phyloP scores from a whole-genome alignment of 1,139 yeast genomes.

The Debaryomycetaceae sp. region DNA sequence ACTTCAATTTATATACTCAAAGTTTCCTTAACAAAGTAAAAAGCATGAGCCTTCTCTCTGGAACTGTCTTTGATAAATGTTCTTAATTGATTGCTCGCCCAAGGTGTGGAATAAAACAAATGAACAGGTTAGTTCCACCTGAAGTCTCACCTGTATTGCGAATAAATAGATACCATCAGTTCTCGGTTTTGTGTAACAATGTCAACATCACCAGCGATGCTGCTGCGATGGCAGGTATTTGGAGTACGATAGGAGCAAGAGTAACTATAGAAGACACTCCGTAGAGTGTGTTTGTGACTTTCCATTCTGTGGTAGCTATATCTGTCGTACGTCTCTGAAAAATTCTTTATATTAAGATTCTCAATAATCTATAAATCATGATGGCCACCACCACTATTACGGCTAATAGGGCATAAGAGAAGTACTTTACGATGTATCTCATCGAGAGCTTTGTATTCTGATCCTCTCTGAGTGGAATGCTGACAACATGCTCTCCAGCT shows the following conservation, averaged over 20 bases:
- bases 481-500: constrained; percentile 44
- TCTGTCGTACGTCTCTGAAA: not conserved
- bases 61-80: not conserved
- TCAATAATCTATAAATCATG: constrained; percentile 23
- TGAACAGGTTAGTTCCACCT: not conserved
- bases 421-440: constrained; percentile 19
- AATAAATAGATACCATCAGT: not conserved
- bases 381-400: constrained; percentile 17
- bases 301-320: not conserved
- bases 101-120: not conserved
- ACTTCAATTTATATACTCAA: not conserved
- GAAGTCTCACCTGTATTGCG: not conserved
- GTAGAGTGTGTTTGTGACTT: not conserved
- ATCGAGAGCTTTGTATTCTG: constrained; percentile 16
- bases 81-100: not conserved
- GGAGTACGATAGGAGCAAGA: not conserved
- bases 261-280: not conserved
- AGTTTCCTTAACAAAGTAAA: not conserved
- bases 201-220: not conserved
- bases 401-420: constrained; percentile 18
- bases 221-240: not conserved
- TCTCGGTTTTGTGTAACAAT: not conserved
- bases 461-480: constrained; percentile 40
- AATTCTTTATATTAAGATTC: constrained; percentile 11
- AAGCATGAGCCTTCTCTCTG: not conserved